Base-by-base conservation (phyloP, 2,329 filamentous ascomycete species). In the Monilinia fructicola region DNA sequence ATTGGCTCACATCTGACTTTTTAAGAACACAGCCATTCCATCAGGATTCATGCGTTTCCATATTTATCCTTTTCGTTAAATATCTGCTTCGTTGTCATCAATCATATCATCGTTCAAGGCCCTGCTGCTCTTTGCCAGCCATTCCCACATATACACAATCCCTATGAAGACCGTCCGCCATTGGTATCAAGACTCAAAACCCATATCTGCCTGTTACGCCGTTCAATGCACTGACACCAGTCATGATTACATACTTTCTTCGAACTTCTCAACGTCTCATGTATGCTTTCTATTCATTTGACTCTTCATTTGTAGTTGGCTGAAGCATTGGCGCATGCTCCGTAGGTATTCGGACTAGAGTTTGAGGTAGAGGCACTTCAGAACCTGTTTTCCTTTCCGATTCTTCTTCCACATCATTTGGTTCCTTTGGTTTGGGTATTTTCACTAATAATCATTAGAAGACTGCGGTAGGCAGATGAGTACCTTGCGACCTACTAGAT, bases 271-370 rank as follows among this genome's bases (percentile, higher is more conserved):
- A 38, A 16, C 28, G 21, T 16, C 26, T 31, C 14, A 55, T 60
- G n/a, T 31, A 35, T 12, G 16, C n/a, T 42, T 6, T 69, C 53
- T 70, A 70, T 54, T 67, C 68, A 62, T 62, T 69, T 5, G 46
- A 66, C 58, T 54, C 66, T 55, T 59, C 67, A n/a, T 70, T 67
- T 14, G 67, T 50, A 40, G 52, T 59, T 70, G n/a, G 68, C 54
- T 67, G 74, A 68, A 90, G 76, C 31, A 85, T 80, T 35, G 87
- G 86, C 16, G 87, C 87, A 78, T 93, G 90, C 71, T 94, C 90
- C 21, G 91, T 93, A 1, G 92, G 92, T 71, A 95, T 94, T 70
- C 92, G 87, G 46, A 96, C 92, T 21, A 96, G 83, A 23, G 91
- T 94, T 75, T 94, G 90, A 1, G 92, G 92, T 52, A 95, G 81